Percentiles rank a stretch among this genome's conserved stretches.
Conservation (phyloP, 139 green algal species). For the Micractinium conductrix region DNA sequence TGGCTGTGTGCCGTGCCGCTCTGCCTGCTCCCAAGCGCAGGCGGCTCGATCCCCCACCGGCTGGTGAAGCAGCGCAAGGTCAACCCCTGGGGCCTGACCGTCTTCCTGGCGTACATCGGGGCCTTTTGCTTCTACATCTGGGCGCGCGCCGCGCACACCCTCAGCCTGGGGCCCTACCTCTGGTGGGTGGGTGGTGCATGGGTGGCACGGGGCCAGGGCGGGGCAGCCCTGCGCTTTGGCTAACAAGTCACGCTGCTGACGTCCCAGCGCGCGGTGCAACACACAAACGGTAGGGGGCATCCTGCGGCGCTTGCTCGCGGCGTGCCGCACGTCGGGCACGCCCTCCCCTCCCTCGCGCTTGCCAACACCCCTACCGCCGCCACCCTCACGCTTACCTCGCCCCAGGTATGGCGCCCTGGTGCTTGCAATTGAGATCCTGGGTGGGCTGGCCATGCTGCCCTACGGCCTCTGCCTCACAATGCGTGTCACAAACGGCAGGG, state of each 20-base stretch:
- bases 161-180: constrained; percentile 58
- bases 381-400: neutral
- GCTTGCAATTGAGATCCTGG: constrained; percentile 60
- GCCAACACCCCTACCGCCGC: neutral
- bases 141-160: constrained; percentile 57
- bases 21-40: neutral
- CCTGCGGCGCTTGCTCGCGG: neutral
- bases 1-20: no score
- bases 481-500: constrained; percentile 35
- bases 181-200: constrained; percentile 22
- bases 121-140: constrained; percentile 64
- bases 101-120: constrained; percentile 49
- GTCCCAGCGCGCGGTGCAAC: no score
- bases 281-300: neutral
- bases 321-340: no score
- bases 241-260: no score
- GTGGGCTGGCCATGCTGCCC: constrained; percentile 59
- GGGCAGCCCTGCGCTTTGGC: no score
- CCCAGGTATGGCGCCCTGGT: constrained; percentile 55
- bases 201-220: neutral
- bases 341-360: neutral
- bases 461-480: constrained; percentile 56
- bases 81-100: constrained; percentile 53
- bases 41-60: constrained; percentile 29
- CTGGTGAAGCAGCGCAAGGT: constrained; percentile 37